Evolutionary conservation across 169 alveolate genomes (phyloP).

Genomic region (Plasmodium cynomolgi): DNA sequence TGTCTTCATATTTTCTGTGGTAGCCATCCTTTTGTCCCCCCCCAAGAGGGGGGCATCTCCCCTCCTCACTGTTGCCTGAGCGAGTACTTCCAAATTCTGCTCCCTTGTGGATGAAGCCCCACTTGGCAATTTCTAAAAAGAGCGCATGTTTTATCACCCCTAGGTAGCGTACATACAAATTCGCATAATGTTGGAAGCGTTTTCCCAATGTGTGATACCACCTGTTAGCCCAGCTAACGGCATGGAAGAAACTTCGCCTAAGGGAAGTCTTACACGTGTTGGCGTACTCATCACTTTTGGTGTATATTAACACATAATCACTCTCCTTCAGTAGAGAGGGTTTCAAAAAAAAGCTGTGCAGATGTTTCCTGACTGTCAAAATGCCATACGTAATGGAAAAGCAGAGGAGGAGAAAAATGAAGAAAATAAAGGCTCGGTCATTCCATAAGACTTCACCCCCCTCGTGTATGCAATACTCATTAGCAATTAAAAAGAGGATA

Average conservation of each 20-base stretch:
- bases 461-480: conserved; percentile 82
- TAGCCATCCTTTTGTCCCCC: background rate
- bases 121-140: background rate
- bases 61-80: background rate
- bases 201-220: background rate
- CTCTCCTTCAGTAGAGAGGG: conserved; percentile 57
- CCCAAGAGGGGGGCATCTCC: background rate
- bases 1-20: background rate
- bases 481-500: conserved; percentile 77
- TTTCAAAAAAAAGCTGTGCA: conserved; percentile 52
- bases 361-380: conserved; percentile 44
- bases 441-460: conserved; percentile 81
- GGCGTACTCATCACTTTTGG: conserved; percentile 38
- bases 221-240: background rate
- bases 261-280: conserved; percentile 3
- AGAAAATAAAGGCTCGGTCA: conserved; percentile 77
- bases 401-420: conserved; percentile 48
- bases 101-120: background rate
- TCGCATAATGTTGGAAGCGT: background rate
- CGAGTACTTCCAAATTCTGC: background rate
- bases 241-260: background rate
- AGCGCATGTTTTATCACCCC: background rate
- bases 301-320: conserved; percentile 61
- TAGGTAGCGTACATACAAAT: background rate
- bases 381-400: conserved; percentile 58